These are phyloP conservation scores for Bruguiera gymnorhiza DNA, from an alignment of 345 rosid genomes.

Conservation along the genomic window DNA sequence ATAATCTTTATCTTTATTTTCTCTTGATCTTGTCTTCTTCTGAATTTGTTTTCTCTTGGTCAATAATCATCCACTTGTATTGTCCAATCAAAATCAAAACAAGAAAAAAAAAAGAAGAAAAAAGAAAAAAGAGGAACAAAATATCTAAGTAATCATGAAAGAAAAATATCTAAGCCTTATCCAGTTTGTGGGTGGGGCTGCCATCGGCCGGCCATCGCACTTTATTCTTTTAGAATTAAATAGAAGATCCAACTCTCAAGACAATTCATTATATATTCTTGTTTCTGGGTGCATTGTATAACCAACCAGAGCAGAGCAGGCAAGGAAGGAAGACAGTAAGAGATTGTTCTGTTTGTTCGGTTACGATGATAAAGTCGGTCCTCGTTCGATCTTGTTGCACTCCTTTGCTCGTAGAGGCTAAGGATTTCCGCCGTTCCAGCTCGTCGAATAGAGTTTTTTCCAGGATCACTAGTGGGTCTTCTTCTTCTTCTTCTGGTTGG, in stretches of 20 bases:
- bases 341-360: neutral
- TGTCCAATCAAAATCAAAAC: neutral
- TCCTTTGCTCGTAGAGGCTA: slow-evolving; percentile 30
- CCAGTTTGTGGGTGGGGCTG: neutral
- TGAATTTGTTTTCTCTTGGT: too few relatives aligned
- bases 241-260: neutral
- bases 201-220: too few relatives aligned
- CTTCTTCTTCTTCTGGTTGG: slow-evolving; percentile 28
- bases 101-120: too few relatives aligned
- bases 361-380: slow-evolving; percentile 43
- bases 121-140: neutral
- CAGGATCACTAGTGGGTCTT: slow-evolving; percentile 23
- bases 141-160: neutral
- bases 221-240: neutral
- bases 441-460: slow-evolving; percentile 23
- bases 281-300: too few relatives aligned
- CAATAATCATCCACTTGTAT: too few relatives aligned
- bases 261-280: neutral
- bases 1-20: too few relatives aligned
- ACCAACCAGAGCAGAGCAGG: neutral
- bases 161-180: neutral
- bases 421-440: slow-evolving; percentile 19
- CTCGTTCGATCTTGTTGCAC: slow-evolving; percentile 32
- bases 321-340: neutral
- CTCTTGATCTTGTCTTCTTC: too few relatives aligned